phyloP scores from a whole-genome alignment of 192 early-diverging fungal genomes.

The Chytriomyces sp. region DNA sequence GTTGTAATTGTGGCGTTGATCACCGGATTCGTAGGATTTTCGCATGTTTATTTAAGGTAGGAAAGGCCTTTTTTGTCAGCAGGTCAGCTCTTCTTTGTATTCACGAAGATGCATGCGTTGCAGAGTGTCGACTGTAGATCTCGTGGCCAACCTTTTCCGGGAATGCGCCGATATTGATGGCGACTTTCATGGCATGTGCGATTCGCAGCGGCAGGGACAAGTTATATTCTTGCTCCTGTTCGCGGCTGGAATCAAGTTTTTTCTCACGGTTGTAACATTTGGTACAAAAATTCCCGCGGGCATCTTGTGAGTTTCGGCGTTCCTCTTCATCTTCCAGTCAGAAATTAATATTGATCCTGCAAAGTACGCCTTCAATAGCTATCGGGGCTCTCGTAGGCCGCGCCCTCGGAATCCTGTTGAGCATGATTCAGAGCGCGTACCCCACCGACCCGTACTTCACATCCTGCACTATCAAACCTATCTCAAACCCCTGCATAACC shows the following conservation, averaged over 20 bases:
- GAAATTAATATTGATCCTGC: constrained; percentile 61
- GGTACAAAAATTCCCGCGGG: constrained; percentile 57
- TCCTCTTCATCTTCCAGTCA: neutral
- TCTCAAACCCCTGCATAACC: constrained; percentile 77
- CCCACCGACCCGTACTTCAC: constrained; percentile 71
- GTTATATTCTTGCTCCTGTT: constrained; percentile 40
- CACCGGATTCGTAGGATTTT: constrained; percentile 53
- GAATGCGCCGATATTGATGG: constrained; percentile 57
- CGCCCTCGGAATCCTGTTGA: constrained; percentile 82
- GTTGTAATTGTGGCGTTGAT: constrained; percentile 48
- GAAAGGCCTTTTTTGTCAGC: too few species aligned
- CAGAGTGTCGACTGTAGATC: constrained; percentile 45
- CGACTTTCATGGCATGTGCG: constrained; percentile 56
- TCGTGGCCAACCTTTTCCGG: constrained; percentile 58
- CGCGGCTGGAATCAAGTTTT: constrained; percentile 47
- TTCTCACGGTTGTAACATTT: constrained; percentile 57
- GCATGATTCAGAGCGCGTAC: constrained; percentile 60
- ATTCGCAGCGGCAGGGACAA: constrained; percentile 12
- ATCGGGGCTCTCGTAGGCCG: constrained; percentile 92
- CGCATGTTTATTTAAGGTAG: constrained; percentile 46
- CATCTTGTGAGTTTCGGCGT: constrained; percentile 39
- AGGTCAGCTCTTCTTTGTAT: too few species aligned
- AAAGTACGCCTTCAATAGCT: constrained; percentile 93
- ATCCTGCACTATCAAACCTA: constrained; percentile 53
- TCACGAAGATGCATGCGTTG: too few species aligned